Evolutionary conservation across 1,284 basidiomycete genomes (phyloP).

Genomic region (Prillingera fragicola): DNA sequence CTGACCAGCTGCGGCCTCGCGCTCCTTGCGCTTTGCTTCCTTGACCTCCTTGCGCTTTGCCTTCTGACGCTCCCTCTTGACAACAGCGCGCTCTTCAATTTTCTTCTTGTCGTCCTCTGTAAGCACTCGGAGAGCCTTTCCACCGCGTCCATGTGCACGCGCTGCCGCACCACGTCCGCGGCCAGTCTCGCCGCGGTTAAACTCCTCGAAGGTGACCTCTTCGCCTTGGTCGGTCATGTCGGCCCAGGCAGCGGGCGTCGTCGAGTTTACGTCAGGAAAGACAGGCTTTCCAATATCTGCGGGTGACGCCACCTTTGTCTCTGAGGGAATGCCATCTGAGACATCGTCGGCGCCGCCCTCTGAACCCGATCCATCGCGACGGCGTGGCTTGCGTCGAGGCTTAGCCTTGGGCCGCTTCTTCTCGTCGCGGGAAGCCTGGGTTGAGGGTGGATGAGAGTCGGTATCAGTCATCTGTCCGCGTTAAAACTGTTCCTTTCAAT

Average conservation of each 20-base stretch:
- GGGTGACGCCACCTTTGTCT: not conserved
- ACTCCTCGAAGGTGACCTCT: constrained; percentile 27
- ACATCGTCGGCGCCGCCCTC: constrained; percentile 4
- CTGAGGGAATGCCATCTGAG: constrained; percentile 5
- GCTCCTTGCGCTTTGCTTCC: constrained; percentile 15
- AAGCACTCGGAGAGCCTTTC: constrained; percentile 14
- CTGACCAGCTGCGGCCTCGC: constrained; percentile 2
- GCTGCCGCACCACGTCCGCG: constrained; percentile 1
- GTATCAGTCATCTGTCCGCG: constrained; percentile 11
- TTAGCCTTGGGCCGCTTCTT: constrained; percentile 1
- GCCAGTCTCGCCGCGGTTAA: constrained; percentile 13
- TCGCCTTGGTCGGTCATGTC: constrained; percentile 13
- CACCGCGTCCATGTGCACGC: constrained; percentile 9
- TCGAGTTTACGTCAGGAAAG: constrained; percentile 25
- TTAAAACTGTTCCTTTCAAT: not conserved
- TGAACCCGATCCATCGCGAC: constrained; percentile 14
- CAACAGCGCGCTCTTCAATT: constrained; percentile 24
- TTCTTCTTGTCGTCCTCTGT: constrained; percentile 29
- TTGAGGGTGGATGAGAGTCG: constrained; percentile 2
- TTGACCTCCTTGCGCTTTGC: constrained; percentile 31
- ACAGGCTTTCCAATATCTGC: constrained; percentile 4
- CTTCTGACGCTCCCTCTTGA: constrained; percentile 31
- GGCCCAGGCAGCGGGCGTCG: constrained; percentile 31
- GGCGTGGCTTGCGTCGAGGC: constrained; percentile 12
- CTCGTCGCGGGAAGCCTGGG: constrained; percentile 1